Conservation (phyloP, 371 early-diverging fungal genomes). For the Haplosporangium sp. region DNA sequence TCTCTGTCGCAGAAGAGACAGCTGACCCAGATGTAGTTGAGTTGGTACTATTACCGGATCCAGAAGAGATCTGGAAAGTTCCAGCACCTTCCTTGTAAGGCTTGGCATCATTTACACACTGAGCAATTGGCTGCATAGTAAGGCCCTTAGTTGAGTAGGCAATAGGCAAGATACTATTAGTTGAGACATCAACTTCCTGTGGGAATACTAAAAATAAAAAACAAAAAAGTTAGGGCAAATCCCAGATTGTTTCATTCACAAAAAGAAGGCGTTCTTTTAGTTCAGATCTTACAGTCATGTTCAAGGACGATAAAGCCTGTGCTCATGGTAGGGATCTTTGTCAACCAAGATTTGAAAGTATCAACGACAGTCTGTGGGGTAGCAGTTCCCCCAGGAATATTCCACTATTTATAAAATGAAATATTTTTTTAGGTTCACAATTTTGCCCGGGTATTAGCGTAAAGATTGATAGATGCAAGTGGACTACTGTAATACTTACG, state of each 20-base stretch:
- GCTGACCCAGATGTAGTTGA: background rate
- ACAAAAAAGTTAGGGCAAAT: background rate
- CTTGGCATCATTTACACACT: slow-evolving; percentile 50
- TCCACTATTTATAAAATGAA: slow-evolving; percentile 34
- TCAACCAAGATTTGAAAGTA: slow-evolving; percentile 49
- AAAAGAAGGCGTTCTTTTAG: background rate
- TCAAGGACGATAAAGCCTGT: slow-evolving; percentile 55
- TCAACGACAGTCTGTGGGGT: slow-evolving; percentile 37
- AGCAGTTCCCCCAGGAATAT: slow-evolving; percentile 29
- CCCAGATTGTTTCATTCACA: background rate
- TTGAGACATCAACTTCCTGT: slow-evolving; percentile 42
- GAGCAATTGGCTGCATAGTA: slow-evolving; percentile 46
- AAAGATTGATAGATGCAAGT: background rate
- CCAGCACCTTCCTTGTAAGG: slow-evolving; percentile 54
- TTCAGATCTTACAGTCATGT: slow-evolving; percentile 33
- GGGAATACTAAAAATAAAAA: slow-evolving; percentile 33
- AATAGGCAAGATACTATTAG: slow-evolving; percentile 29
- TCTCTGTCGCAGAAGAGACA: background rate
- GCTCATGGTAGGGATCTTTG: slow-evolving; percentile 43
- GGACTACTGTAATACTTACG: slow-evolving; percentile 8
- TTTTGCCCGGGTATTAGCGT: too few relatives aligned
- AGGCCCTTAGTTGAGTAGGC: slow-evolving; percentile 37
- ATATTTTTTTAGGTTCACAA: background rate
- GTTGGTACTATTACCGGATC: background rate
- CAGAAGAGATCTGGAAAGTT: slow-evolving; percentile 19